Evolutionary conservation across 805 yeast species (phyloP).

Genomic region (Lipomyces oligophaga): DNA sequence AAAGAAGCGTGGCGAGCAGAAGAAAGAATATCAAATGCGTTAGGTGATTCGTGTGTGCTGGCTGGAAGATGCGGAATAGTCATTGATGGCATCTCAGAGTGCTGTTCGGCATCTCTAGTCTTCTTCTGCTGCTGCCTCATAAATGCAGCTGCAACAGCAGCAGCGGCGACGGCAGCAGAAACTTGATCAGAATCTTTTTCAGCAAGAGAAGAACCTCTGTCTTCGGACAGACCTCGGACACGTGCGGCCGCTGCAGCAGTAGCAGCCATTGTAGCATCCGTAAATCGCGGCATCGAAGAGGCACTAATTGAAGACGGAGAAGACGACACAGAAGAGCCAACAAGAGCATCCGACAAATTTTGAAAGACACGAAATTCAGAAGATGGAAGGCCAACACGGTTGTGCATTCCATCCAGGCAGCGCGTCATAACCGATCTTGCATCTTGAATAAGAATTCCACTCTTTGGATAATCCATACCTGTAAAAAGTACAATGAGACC

Average conservation of each 20-base stretch:
- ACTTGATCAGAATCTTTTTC: neutral
- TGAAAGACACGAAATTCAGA: slow-evolving; percentile 16
- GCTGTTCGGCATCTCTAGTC: neutral
- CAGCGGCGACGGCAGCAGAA: neutral
- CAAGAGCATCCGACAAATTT: slow-evolving; percentile 3
- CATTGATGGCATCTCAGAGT: slow-evolving; percentile 20
- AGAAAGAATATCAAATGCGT: neutral
- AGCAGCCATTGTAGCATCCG: neutral
- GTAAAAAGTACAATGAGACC: slow-evolving; percentile 44
- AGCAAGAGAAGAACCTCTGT: neutral
- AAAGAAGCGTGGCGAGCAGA: neutral
- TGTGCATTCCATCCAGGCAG: slow-evolving; percentile 28
- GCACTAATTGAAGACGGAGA: neutral
- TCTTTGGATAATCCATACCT: slow-evolving; percentile 74
- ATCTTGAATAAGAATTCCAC: slow-evolving; percentile 74
- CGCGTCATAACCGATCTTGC: slow-evolving; percentile 51
- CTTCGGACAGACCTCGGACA: neutral
- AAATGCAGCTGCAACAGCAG: neutral
- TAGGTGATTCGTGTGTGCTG: slow-evolving; percentile 16
- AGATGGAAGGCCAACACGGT: slow-evolving; percentile 11
- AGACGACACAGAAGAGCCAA: slow-evolving; percentile 1
- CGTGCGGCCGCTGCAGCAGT: neutral
- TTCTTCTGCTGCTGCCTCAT: neutral
- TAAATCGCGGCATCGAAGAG: neutral
- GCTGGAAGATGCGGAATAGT: slow-evolving; percentile 22